Conservation (phyloP, 495 filamentous ascomycete genomes). For the Terfezia claveryi region DNA sequence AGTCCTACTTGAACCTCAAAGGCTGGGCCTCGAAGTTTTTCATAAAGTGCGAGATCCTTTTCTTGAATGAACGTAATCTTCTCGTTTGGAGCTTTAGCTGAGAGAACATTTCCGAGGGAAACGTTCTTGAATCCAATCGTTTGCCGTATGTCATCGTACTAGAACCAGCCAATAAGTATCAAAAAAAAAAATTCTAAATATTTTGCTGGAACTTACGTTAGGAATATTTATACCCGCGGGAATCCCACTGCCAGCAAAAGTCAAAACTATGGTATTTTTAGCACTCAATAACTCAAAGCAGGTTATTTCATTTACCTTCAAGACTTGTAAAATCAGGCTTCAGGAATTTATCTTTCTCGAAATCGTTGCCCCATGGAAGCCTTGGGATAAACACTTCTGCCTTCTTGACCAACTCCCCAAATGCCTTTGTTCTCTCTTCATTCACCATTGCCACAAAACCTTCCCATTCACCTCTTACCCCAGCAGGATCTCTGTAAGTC, state of each 20-base stretch:
- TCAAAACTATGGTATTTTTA: slow-evolving; percentile 25
- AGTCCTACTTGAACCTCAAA: slow-evolving; percentile 93
- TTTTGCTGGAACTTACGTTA: background rate
- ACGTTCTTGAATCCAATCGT: slow-evolving; percentile 97
- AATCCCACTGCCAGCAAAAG: slow-evolving; percentile 58
- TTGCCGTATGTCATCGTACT: slow-evolving; percentile 88
- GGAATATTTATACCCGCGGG: slow-evolving; percentile 49
- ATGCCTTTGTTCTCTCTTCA: slow-evolving; percentile 73
- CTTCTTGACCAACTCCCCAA: slow-evolving; percentile 57
- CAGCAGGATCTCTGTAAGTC: slow-evolving; percentile 84
- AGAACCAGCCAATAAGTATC: background rate
- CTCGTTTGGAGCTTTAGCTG: slow-evolving; percentile 74
- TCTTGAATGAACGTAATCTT: slow-evolving; percentile 68
- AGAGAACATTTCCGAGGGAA: slow-evolving; percentile 70
- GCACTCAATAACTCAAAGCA: slow-evolving; percentile 23
- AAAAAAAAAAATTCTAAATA: background rate
- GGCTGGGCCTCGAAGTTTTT: slow-evolving; percentile 55
- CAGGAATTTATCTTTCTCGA: slow-evolving; percentile 87
- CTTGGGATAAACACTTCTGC: slow-evolving; percentile 68
- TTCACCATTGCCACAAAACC: slow-evolving; percentile 71
- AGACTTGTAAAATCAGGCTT: slow-evolving; percentile 85
- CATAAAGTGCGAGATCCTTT: slow-evolving; percentile 51
- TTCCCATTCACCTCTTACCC: slow-evolving; percentile 92
- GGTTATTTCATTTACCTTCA: slow-evolving; percentile 28
- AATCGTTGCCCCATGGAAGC: slow-evolving; percentile 68